A percentile compares a stretch with the other conserved stretches of the same genome.
Evolutionary conservation across 2,329 filamentous ascomycete genomes (phyloP).

Genomic region (Aspergillus pseudoglaucus): DNA sequence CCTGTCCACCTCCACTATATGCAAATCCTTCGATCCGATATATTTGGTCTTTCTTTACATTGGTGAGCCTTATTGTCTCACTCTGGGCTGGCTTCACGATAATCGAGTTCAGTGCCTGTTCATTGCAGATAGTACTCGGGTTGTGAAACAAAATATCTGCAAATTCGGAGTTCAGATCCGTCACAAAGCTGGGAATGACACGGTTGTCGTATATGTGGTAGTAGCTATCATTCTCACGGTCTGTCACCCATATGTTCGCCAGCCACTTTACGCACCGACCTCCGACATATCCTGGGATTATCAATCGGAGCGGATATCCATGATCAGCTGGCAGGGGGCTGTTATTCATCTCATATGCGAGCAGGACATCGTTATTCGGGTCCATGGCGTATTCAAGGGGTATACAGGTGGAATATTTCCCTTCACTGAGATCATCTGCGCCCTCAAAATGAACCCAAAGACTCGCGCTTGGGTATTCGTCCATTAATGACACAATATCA

Average conservation of each 20-base stretch:
- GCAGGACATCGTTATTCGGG: constrained; percentile 42
- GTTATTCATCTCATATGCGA: constrained; percentile 41
- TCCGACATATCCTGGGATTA: constrained; percentile 39
- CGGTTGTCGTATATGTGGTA: constrained; percentile 49
- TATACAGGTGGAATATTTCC: constrained; percentile 45
- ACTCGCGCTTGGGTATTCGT: constrained; percentile 12
- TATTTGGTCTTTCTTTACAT: constrained; percentile 32
- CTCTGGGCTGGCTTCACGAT: constrained; percentile 43
- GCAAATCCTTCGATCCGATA: constrained; percentile 45
- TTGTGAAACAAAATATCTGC: constrained; percentile 44
- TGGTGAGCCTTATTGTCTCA: constrained; percentile 36
- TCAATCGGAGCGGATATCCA: constrained; percentile 37
- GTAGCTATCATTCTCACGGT: constrained; percentile 36
- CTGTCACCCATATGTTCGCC: constrained; percentile 33
- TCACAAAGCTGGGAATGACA: constrained; percentile 44
- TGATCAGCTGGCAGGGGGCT: constrained; percentile 36
- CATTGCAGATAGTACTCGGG: constrained; percentile 43
- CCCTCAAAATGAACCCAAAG: constrained; percentile 48
- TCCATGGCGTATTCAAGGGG: constrained; percentile 46
- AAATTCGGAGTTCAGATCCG: constrained; percentile 44
- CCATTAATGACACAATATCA: constrained; percentile 25
- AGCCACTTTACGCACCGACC: constrained; percentile 41
- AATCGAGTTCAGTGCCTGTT: constrained; percentile 46
- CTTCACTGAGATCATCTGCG: constrained; percentile 42
- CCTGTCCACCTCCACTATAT: constrained; percentile 46